A percentile compares a stretch with the other conserved stretches of the same genome.
Conservation (phyloP, 768 basidiomycete species). For the Pholiota conissans region DNA sequence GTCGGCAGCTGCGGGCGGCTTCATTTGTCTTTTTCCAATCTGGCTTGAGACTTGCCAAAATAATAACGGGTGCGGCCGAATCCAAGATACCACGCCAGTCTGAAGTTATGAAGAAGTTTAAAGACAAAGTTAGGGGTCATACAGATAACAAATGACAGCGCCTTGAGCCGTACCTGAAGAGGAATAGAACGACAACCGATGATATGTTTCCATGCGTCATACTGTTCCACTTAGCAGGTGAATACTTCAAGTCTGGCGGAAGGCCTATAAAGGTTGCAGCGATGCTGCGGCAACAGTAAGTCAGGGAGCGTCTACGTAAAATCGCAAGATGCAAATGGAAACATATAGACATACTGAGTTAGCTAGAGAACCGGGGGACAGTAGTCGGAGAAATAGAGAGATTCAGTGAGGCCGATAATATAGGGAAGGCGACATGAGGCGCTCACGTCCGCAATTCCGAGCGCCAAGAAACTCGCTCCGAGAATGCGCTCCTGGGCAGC, state of each 20-base stretch:
- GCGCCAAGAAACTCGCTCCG: constrained; percentile 62
- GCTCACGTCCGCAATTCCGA: constrained; percentile 75
- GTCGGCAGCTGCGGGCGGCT: neutral
- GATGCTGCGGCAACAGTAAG: constrained; percentile 43
- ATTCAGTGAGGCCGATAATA: neutral
- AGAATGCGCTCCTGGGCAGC: constrained; percentile 70
- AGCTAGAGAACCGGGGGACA: constrained; percentile 34
- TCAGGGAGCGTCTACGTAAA: neutral
- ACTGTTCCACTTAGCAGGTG: constrained; percentile 59
- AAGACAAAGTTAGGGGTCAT: neutral
- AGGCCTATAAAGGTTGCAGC: constrained; percentile 54
- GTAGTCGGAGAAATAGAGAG: neutral
- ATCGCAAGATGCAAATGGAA: neutral
- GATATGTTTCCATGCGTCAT: constrained; percentile 81
- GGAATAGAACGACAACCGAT: constrained; percentile 53
- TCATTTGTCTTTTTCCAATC: constrained; percentile 8
- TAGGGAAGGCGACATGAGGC: neutral
- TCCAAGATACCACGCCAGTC: constrained; percentile 53
- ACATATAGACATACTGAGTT: constrained; percentile 51
- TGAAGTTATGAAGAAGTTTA: constrained; percentile 20
- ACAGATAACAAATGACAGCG: neutral
- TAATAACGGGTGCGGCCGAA: constrained; percentile 27
- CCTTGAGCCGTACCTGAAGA: constrained; percentile 52
- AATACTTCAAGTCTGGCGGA: constrained; percentile 53
- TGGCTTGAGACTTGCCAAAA: constrained; percentile 24